A percentile compares a stretch with the other conserved stretches of the same genome.
Evolutionary conservation across 805 yeast genomes (phyloP).

Genomic region (Ascoidea asiatica): DNA sequence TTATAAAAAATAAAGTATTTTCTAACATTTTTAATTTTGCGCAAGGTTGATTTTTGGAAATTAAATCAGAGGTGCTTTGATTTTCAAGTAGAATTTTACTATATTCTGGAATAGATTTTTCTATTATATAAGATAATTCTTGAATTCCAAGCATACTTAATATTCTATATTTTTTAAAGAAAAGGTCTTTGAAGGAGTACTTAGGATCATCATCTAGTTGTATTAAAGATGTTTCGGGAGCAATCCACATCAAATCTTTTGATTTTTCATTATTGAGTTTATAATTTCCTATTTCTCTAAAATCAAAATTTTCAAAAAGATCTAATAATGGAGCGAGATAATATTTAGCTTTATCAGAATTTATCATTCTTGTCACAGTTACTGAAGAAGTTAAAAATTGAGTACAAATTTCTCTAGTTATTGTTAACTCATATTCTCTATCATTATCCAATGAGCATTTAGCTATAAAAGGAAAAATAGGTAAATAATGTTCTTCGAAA

Average conservation of each 20-base stretch:
- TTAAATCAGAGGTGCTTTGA: constrained; percentile 18
- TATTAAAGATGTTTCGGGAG: no score
- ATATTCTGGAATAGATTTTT: constrained; percentile 12
- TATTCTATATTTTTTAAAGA: no score
- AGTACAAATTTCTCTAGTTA: not conserved
- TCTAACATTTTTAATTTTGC: constrained; percentile 33
- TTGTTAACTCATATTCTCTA: not conserved
- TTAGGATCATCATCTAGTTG: not conserved
- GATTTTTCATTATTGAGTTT: not conserved
- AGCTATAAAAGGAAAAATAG: not conserved
- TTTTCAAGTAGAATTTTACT: not conserved
- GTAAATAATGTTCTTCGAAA: not conserved
- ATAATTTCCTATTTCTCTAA: not conserved
- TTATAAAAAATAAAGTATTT: constrained; percentile 29
- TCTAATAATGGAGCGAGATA: not conserved
- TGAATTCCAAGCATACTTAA: not conserved
- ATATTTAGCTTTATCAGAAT: not conserved
- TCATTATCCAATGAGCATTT: not conserved
- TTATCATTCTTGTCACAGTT: not conserved
- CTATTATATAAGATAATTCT: not conserved
- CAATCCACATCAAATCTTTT: not conserved
- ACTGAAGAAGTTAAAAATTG: not conserved
- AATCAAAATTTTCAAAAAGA: not conserved
- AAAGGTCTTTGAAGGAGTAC: not conserved
- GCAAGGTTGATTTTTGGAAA: constrained; percentile 57